phyloP scores from a whole-genome alignment of 2,329 filamentous ascomycete genomes.

The Dothidotthia symphoricarpi region DNA sequence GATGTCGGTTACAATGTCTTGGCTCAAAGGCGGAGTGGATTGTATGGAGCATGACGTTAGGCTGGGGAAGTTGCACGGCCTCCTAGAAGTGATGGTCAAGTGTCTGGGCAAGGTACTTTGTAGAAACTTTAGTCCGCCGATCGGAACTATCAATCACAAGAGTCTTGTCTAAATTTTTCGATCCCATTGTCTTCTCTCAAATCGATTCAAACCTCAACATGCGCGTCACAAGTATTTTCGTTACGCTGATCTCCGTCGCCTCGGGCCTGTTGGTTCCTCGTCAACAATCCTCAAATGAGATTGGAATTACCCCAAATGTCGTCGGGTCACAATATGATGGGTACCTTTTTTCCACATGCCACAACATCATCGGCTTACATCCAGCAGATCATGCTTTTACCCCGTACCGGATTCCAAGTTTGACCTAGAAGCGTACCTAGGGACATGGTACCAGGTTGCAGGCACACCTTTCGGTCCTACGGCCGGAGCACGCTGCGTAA shows the following conservation, averaged over 20 bases:
- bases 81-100: slow-evolving; percentile 1
- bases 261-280: slow-evolving; percentile 15
- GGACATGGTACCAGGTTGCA: slow-evolving; percentile 34
- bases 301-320: slow-evolving; percentile 11
- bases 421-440: slow-evolving; percentile 26
- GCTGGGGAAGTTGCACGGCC: not conserved
- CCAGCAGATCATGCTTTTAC: slow-evolving; percentile 23
- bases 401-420: slow-evolving; percentile 27
- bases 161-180: too few relatives aligned
- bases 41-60: slow-evolving; percentile 11
- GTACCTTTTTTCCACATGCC: not conserved
- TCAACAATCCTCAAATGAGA: slow-evolving; percentile 12
- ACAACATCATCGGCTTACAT: not conserved
- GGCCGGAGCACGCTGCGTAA: slow-evolving; percentile 24
- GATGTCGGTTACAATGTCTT: not conserved
- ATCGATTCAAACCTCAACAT: slow-evolving; percentile 8
- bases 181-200: not conserved
- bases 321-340: slow-evolving; percentile 25
- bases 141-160: too few relatives aligned
- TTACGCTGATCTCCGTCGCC: slow-evolving; percentile 16
- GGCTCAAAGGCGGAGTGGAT: slow-evolving; percentile 7
- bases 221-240: slow-evolving; percentile 18
- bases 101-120: slow-evolving; percentile 3
- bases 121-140: slow-evolving; percentile 1
- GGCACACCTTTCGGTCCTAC: slow-evolving; percentile 32